Evolutionary conservation across 2,329 filamentous ascomycete genomes (phyloP), one percentile per base, ranked within the genome.

Genomic region (Aspergillus novoparasiticus): DNA sequence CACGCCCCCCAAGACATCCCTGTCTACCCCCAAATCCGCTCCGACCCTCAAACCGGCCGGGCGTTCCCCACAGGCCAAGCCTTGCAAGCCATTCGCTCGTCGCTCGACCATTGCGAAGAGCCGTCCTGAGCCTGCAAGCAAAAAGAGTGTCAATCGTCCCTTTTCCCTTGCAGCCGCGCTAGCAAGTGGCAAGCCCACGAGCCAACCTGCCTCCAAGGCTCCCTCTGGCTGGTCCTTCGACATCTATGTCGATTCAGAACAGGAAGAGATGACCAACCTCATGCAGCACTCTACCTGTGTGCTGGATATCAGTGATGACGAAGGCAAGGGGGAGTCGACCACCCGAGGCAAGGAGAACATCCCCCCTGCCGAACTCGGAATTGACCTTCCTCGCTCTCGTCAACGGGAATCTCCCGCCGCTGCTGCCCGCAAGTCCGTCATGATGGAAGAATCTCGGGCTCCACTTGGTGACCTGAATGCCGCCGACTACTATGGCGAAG

Each of bases 321-420:
- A 97, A 75, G 86, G 73, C 79, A 84, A 68, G 85, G 83, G 73
- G 76, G 82, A 69, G 83, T 83, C 64, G 8, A 21, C 59, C 68
- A 85, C 86, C 53, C 84, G 87, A 36, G 91, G 93, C 72, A 99
- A 99, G 83, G 94, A 99, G 82, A 99, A 99, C 74, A 88, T 97
- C 21, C 91, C 94, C 5, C 94, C 94, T 2, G 75, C 74, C 9
- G 78, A 80, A 45, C 58, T 75, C n/a, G 88, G 91, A 53, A 77
- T 90, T 45, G 87, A 86, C 32, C 85, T 90, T 72, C 88, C 86
- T 11, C 69, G 70, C 34, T 65, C 73, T 21, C 62, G 72, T 30
- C 65, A 71, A 60, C 66, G 60, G 57, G 60, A 63, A 30, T 66
- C 69, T 12, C 61, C 68, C 26, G 66, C 73, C 10, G 60, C 70